These are phyloP conservation scores for Babjeviella inositovora DNA, from an alignment of 805 yeast genomes.

Conservation along the genomic window DNA sequence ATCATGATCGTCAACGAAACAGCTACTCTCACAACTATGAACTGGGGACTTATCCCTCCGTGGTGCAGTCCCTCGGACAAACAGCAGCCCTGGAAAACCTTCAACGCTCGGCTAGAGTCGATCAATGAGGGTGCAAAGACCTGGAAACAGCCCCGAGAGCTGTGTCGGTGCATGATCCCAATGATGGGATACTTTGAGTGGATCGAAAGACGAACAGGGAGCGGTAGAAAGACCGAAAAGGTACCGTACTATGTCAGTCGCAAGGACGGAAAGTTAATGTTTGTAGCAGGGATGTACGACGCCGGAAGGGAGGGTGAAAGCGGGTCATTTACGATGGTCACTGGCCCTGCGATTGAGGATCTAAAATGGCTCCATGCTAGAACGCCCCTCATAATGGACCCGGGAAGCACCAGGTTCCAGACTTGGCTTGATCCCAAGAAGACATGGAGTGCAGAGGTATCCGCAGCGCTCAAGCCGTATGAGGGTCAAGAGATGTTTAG, in stretches of 20 bases:
- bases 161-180: slow-evolving; percentile 58
- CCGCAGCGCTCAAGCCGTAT: slow-evolving; percentile 19
- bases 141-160: slow-evolving; percentile 37
- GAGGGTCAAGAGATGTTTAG: slow-evolving; percentile 18
- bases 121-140: slow-evolving; percentile 25
- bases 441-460: slow-evolving; percentile 21
- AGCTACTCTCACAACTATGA: slow-evolving; percentile 21
- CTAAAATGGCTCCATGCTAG: slow-evolving; percentile 59
- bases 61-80: slow-evolving; percentile 32
- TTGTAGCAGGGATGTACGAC: slow-evolving; percentile 42
- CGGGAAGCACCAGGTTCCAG: slow-evolving; percentile 39
- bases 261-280: slow-evolving; percentile 33
- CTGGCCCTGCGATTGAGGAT: slow-evolving; percentile 51
- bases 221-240: slow-evolving; percentile 18
- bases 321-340: slow-evolving; percentile 51
- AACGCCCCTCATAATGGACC: slow-evolving; percentile 60
- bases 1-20: slow-evolving; percentile 4
- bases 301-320: slow-evolving; percentile 10
- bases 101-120: slow-evolving; percentile 66
- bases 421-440: slow-evolving; percentile 40
- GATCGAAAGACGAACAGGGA: slow-evolving; percentile 15
- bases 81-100: slow-evolving; percentile 26
- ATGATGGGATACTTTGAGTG: slow-evolving; percentile 83
- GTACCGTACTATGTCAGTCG: slow-evolving; percentile 53
- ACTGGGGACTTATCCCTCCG: slow-evolving; percentile 66